Base-by-base conservation (phyloP, 768 basidiomycete genomes). In the Baorangia bicolor region DNA sequence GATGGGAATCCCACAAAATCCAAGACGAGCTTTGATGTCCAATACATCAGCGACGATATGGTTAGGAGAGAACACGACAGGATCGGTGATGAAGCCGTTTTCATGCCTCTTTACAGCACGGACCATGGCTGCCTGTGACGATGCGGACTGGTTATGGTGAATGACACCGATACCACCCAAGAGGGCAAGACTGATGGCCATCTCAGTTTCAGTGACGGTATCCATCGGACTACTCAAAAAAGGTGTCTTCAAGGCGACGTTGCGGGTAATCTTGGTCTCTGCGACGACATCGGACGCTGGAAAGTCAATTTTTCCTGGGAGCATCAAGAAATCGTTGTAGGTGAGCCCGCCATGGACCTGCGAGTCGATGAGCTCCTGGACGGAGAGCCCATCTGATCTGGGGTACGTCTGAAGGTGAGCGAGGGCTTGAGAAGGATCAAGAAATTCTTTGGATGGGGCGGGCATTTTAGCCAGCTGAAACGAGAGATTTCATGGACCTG, bases 211-310 rank as follows among this genome's bases (percentile, higher is more conserved):
- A 1, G 97, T 98, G 64, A 98, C 97, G 42, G 97, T 99, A 77
- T 99, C 97, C 97, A 99, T 99, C 16, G 97, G 96, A 49, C 92
- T 95, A 71, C 93, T 96, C 78, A 98, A 79, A 76, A 99, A 96
- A 0, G 96, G 97, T 0, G 94, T 95, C 76, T 94, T 98, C 64
- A 99, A 80, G 40, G 78, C 75, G 64, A 98, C 91, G 63, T 97
- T 97, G 53, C 90, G 86, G 23, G 96, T 97, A 55, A 99, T 86
- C 51, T 81, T 84, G 65, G 85, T 89, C 76, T 98, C 93, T 3
- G 92, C 86, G 63, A 82, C 68, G 69, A 94, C 95, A 41, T 84
- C 84, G 16, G 81, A 80, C 1, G 92, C 90, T 12, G 89, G 78
- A 73, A 99, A 99, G 77, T 94, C 87, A 66, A 99, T 98, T 74